These are phyloP conservation scores for Cenococcum geophilum DNA, from an alignment of 495 filamentous ascomycete species.

Conservation along the genomic window DNA sequence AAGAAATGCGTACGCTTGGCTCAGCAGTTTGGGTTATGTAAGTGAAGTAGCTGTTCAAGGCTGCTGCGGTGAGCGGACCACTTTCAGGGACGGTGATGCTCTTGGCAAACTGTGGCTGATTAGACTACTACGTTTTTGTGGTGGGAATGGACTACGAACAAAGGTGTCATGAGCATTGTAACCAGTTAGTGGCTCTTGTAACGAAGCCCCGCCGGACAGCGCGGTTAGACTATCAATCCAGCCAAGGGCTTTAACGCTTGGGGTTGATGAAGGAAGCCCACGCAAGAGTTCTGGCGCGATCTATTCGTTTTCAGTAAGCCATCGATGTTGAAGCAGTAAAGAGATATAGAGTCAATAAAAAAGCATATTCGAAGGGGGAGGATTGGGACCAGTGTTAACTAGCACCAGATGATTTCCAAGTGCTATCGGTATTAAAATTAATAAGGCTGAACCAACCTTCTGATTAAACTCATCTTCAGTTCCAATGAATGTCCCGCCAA, in stretches of 20 bases:
- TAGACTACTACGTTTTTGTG: no score
- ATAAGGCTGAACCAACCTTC: no score
- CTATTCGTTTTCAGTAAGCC: not conserved
- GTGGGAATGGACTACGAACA: not conserved
- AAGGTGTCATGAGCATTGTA: conserved; percentile 45
- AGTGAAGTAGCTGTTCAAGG: conserved; percentile 42
- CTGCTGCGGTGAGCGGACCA: conserved; percentile 36
- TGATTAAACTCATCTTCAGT: conserved; percentile 22
- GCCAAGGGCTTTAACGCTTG: conserved; percentile 6
- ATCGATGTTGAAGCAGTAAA: not conserved
- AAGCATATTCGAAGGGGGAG: no score
- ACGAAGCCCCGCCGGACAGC: conserved; percentile 20
- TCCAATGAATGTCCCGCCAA: conserved; percentile 25
- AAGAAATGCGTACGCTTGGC: not conserved
- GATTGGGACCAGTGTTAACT: no score
- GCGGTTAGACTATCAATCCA: conserved; percentile 21
- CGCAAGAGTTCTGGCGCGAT: conserved; percentile 27
- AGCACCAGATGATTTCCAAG: no score
- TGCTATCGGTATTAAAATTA: no score
- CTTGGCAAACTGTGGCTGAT: conserved; percentile 40
- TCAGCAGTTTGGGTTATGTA: not conserved
- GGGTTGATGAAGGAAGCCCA: conserved; percentile 5
- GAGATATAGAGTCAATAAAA: not conserved
- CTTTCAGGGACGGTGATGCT: conserved; percentile 38
- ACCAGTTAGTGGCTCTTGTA: conserved; percentile 30